A percentile compares a stretch with the other conserved stretches of the same genome.
These are phyloP conservation scores for Clavispora carvajalis DNA, from an alignment of 805 yeast species.

Conservation along the genomic window DNA sequence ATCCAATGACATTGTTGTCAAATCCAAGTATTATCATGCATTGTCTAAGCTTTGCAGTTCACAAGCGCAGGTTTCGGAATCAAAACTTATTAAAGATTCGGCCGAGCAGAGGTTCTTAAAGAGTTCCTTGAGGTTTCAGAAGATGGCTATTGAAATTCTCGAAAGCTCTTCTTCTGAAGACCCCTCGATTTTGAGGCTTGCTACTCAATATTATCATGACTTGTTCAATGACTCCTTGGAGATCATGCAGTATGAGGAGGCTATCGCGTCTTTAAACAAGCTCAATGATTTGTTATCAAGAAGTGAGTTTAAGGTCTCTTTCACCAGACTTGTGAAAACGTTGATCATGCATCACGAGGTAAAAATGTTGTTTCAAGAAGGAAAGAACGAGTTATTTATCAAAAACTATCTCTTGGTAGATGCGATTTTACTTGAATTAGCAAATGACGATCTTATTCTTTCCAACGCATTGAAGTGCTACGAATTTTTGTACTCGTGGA, in stretches of 20 bases:
- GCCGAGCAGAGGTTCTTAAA: conserved; percentile 13
- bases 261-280: conserved; percentile 7
- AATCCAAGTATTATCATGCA: conserved; percentile 27
- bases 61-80: neutral
- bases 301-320: conserved; percentile 12
- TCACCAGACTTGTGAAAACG: conserved; percentile 23
- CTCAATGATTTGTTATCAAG: conserved; percentile 4
- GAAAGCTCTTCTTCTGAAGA: conserved; percentile 1
- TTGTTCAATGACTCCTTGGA: conserved; percentile 11
- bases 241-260: conserved; percentile 7
- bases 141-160: conserved; percentile 20
- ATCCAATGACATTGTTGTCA: conserved; percentile 8
- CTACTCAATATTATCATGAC: conserved; percentile 6
- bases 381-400: conserved; percentile 15
- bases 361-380: conserved; percentile 20
- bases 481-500: conserved; percentile 38
- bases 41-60: conserved; percentile 11
- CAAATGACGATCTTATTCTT: conserved; percentile 26
- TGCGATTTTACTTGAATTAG: conserved; percentile 26
- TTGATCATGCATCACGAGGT: conserved; percentile 21
- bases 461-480: conserved; percentile 28
- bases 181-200: conserved; percentile 1
- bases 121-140: conserved; percentile 23
- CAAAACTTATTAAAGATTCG: neutral
- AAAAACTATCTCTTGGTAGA: conserved; percentile 29